Conservation (phyloP, 192 early-diverging fungal genomes). For the Backusella psychrophila region DNA sequence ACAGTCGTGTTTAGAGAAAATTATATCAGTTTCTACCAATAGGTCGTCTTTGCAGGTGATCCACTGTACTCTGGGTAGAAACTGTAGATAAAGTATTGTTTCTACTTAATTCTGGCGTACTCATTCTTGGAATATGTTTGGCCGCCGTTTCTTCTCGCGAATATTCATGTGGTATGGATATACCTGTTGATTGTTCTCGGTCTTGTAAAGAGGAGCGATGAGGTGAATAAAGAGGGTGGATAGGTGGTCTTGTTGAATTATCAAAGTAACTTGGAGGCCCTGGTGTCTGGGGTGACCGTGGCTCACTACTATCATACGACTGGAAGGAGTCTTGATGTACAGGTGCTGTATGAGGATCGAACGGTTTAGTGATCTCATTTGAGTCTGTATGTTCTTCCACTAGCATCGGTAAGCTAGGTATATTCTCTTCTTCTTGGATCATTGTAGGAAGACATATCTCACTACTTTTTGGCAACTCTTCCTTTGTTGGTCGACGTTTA, state of each 20-base stretch:
- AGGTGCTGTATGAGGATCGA: background rate
- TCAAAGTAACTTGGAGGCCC: background rate
- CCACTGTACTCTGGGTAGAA: background rate
- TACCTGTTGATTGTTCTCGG: background rate
- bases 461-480: background rate
- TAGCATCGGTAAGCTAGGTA: background rate
- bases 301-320: background rate
- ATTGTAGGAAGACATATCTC: background rate
- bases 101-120: background rate
- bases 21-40: background rate
- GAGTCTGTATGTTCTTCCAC: background rate
- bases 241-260: background rate
- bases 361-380: background rate
- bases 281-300: background rate
- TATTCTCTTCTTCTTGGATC: background rate
- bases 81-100: background rate
- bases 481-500: background rate
- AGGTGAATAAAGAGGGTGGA: background rate
- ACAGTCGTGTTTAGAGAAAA: background rate
- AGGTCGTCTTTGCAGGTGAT: background rate
- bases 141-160: background rate
- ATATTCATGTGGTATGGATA: background rate
- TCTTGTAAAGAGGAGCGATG: background rate
- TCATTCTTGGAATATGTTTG: background rate
- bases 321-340: background rate